These are phyloP conservation scores for Alternaria atra DNA, from an alignment of 2,329 filamentous ascomycete genomes.

Conservation along the genomic window DNA sequence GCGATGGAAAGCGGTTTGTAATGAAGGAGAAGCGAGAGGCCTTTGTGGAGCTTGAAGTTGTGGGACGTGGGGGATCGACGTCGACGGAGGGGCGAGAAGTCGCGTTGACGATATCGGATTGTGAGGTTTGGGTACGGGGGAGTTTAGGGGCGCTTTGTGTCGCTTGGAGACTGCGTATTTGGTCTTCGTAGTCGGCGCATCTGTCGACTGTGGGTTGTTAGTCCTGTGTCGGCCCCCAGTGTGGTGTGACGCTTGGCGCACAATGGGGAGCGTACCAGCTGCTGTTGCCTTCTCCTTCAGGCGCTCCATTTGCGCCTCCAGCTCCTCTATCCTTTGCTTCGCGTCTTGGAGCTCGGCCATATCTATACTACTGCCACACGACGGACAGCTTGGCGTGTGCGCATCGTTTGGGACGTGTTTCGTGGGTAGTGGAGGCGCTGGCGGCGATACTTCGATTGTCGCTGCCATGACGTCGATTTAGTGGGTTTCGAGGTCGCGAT, in stretches of 20 bases:
- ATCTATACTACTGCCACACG: constrained; percentile 41
- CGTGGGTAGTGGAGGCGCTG: constrained; percentile 28
- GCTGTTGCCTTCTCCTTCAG: constrained; percentile 76
- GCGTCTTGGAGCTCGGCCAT: constrained; percentile 28
- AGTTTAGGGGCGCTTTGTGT: constrained; percentile 1
- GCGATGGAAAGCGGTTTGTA: constrained; percentile 51
- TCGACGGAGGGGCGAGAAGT: constrained; percentile 28
- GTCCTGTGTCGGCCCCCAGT: background rate
- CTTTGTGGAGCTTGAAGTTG: constrained; percentile 40
- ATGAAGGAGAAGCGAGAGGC: constrained; percentile 56
- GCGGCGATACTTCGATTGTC: constrained; percentile 23
- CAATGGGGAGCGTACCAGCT: constrained; percentile 56
- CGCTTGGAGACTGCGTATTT: constrained; percentile 65
- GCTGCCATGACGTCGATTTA: constrained; percentile 28
- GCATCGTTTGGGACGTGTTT: constrained; percentile 29
- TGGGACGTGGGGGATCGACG: constrained; percentile 40
- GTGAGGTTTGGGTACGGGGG: constrained; percentile 17
- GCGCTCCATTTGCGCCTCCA: constrained; percentile 74
- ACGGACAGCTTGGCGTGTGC: constrained; percentile 40
- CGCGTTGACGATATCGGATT: constrained; percentile 25
- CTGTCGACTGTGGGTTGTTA: constrained; percentile 57
- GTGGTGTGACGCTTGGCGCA: background rate
- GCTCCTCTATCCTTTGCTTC: constrained; percentile 56
- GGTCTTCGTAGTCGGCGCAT: constrained; percentile 81
- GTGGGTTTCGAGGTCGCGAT: background rate